Evolutionary conservation across 768 basidiomycete species (phyloP), one percentile per base, ranked within the genome.

Genomic region (Cubamyces sp.): DNA sequence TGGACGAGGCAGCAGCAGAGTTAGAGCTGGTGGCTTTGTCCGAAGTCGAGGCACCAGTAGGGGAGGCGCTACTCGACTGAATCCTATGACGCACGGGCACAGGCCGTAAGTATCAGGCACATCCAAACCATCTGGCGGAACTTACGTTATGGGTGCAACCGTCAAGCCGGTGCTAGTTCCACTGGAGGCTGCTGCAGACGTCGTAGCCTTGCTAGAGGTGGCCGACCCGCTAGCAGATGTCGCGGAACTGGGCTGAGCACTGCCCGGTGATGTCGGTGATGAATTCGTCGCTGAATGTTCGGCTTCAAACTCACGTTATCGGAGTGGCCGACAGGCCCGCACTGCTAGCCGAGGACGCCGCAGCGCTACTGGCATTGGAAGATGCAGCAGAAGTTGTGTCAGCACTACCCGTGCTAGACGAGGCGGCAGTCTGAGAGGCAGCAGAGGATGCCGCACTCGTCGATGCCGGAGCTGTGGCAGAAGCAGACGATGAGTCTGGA

Each of bases 201-300:
- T 49, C 2, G 19, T 23, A 16, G 46, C 23, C 5, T 23, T 3
- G 7, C 25, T 28, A 49, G 48, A 16, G 18, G 26, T 26, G 28
- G 48, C 15, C 15, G 48, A 3, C 8, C 14, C 12, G 7, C 42
- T 25, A 5, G 18, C n/a, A 12, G 54, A 15, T 3, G 45, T 8
- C 7, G 47, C 45, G 18, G 54, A 45, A 16, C 39, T 45, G n/a
- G 54, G 54, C 26, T 56, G 54, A 9, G 26, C 54, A n/a, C 54
- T 56, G 15, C 9, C 34, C 54, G 34, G 18, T 8, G 11, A 18
- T 5, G 39, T 26, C 23, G 16, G 34, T 25, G 12, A 26, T 15
- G 7, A 25, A 12, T 5, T 37, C 34, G 9, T 34, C 34, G 34
- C 34, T 39, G 4, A 4, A 7, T 6, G 12, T 5, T 19, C 41